phyloP scores from a whole-genome alignment of 208 protist species.

The Acanthamoeba lenticulata region DNA sequence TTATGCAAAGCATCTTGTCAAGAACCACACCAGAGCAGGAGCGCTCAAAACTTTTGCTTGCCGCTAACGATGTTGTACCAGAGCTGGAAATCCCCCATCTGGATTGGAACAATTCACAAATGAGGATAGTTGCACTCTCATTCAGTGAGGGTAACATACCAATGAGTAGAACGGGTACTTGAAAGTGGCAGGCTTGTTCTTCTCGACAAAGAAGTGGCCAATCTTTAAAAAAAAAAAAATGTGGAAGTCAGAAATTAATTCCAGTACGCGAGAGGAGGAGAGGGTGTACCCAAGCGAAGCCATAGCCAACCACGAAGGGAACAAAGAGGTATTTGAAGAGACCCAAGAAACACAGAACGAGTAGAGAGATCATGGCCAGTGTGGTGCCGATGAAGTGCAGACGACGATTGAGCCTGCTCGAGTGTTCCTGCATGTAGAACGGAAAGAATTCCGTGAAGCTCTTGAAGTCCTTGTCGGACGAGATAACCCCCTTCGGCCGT shows the following conservation, averaged over 20 bases:
- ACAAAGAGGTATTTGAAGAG: constrained; percentile 45
- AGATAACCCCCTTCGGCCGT: neutral
- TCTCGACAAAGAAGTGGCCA: constrained; percentile 81
- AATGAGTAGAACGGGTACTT: constrained; percentile 74
- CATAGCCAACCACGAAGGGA: constrained; percentile 69
- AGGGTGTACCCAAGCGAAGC: constrained; percentile 66
- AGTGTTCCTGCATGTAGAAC: constrained; percentile 83
- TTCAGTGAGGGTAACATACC: neutral
- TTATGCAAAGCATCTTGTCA: no score
- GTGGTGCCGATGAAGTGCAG: constrained; percentile 82
- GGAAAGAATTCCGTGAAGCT: constrained; percentile 84
- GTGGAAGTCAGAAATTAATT: neutral
- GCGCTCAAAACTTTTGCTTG: constrained; percentile 70
- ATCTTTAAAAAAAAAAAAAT: neutral
- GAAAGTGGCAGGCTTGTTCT: constrained; percentile 81
- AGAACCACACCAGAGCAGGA: neutral
- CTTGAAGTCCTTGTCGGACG: constrained; percentile 68
- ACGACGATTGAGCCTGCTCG: constrained; percentile 71
- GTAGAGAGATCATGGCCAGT: constrained; percentile 32
- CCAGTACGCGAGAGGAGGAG: neutral
- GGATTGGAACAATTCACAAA: neutral
- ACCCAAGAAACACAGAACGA: constrained; percentile 10
- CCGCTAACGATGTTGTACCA: constrained; percentile 66
- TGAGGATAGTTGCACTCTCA: neutral
- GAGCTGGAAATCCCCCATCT: constrained; percentile 49